These are phyloP conservation scores for Massarina eburnea DNA, from an alignment of 2,329 filamentous ascomycete species.

Conservation along the genomic window DNA sequence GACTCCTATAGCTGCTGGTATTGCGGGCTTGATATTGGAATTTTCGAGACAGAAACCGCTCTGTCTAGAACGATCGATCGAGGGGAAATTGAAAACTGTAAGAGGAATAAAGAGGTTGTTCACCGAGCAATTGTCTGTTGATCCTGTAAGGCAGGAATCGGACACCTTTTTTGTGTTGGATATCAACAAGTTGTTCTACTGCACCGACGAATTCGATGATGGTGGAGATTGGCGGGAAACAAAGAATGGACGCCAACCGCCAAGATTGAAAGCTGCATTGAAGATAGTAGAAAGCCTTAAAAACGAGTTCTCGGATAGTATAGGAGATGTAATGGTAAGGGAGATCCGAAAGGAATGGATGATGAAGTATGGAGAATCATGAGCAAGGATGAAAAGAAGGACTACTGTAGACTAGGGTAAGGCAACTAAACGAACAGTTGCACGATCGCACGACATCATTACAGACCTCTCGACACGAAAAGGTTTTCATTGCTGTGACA, in stretches of 20 bases:
- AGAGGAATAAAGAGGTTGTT: background rate
- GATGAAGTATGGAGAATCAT: background rate
- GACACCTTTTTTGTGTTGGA: background rate
- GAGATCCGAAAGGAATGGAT: background rate
- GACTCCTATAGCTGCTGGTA: constrained; percentile 14
- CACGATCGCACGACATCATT: no score
- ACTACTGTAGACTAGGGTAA: no score
- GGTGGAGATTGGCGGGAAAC: background rate
- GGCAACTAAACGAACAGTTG: no score
- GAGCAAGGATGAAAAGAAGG: background rate
- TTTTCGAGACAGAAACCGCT: constrained; percentile 12
- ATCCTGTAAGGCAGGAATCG: background rate
- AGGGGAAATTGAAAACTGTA: constrained; percentile 1
- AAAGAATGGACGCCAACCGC: background rate
- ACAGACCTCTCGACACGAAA: no score
- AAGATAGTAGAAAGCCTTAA: background rate
- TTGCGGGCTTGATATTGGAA: constrained; percentile 12
- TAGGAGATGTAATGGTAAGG: background rate
- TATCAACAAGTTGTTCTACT: background rate
- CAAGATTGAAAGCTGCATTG: background rate
- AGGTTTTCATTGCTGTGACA: no score
- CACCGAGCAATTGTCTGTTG: background rate
- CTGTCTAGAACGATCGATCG: background rate
- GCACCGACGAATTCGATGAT: background rate
- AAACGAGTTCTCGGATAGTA: background rate